Conservation (phyloP, 2,329 filamentous ascomycete species). For the Chrysoporthe austroafricana region DNA sequence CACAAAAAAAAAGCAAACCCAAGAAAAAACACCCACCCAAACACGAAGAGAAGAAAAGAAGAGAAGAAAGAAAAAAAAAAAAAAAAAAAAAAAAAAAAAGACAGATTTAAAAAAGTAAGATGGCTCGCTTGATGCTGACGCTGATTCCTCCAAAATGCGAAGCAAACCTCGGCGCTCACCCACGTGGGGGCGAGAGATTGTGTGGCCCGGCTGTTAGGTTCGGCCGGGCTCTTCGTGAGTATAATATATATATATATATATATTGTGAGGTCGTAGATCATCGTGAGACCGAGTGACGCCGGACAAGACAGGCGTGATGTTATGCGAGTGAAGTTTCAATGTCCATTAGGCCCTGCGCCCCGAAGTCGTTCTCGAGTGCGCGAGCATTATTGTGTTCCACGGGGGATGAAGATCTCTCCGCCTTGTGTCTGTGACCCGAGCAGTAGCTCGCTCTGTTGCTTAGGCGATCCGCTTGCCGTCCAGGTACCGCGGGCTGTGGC, state of each 20-base stretch:
- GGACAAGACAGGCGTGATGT: not conserved
- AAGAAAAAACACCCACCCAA: no score
- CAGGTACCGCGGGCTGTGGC: slow-evolving; percentile 55
- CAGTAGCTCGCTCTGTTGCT: not conserved
- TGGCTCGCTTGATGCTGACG: slow-evolving; percentile 13
- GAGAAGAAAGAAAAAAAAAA: no score
- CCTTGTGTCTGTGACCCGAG: no score
- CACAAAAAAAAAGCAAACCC: no score
- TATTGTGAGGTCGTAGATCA: not conserved
- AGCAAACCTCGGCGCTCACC: not conserved
- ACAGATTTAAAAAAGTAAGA: not conserved
- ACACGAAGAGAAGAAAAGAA: no score
- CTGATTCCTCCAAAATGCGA: not conserved
- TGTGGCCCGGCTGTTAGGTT: not conserved
- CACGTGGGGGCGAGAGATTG: not conserved
- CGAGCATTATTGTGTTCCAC: not conserved
- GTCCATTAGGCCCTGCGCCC: not conserved
- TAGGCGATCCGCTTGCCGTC: slow-evolving; percentile 55
- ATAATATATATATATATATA: not conserved
- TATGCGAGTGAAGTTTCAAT: not conserved
- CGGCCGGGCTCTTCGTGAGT: not conserved
- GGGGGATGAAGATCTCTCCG: slow-evolving; percentile 6
- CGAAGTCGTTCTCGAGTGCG: no score
- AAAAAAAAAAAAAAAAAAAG: no score
- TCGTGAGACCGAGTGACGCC: not conserved